Evolutionary conservation across 306 rosid genomes (phyloP).

Genomic region (Clitoria ternatea): DNA sequence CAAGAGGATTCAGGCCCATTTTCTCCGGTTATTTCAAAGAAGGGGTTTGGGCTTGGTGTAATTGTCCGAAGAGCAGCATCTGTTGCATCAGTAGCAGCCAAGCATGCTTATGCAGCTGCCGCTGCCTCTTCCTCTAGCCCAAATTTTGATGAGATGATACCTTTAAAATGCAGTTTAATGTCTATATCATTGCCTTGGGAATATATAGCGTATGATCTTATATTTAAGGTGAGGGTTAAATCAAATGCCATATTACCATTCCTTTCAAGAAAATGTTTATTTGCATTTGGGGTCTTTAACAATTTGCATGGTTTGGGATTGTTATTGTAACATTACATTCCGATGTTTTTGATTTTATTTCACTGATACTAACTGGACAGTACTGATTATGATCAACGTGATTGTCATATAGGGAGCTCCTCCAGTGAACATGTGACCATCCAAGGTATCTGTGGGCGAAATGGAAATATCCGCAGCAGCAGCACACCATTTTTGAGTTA

Average conservation of each 20-base stretch:
- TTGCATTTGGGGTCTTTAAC: not conserved
- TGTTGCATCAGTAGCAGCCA: slow-evolving; percentile 90
- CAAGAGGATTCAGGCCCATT: slow-evolving; percentile 69
- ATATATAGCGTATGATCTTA: slow-evolving; percentile 83
- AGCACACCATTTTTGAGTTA: slow-evolving; percentile 9
- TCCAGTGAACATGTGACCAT: slow-evolving; percentile 73
- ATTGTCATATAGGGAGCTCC: slow-evolving; percentile 64
- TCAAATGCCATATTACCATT: not conserved
- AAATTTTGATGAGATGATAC: slow-evolving; percentile 68
- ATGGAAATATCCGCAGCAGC: slow-evolving; percentile 25
- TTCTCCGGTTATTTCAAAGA: too few relatives aligned
- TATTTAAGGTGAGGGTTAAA: slow-evolving; percentile 72
- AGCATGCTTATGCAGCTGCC: slow-evolving; percentile 88
- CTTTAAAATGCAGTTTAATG: slow-evolving; percentile 95
- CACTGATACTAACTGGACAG: slow-evolving; percentile 10
- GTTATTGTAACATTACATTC: not conserved
- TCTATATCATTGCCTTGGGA: slow-evolving; percentile 98
- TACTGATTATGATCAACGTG: slow-evolving; percentile 16
- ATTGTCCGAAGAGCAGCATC: too few relatives aligned
- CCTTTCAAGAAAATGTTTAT: slow-evolving; percentile 12
- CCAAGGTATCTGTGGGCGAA: slow-evolving; percentile 6
- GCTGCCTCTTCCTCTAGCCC: slow-evolving; percentile 53
- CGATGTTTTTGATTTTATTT: not conserved
- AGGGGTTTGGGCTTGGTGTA: too few relatives aligned
- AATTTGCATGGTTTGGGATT: slow-evolving; percentile 18